Percentiles rank a stretch among this genome's conserved stretches.
Evolutionary conservation across 192 early-diverging fungal genomes (phyloP).

Genomic region (Backusella circina): DNA sequence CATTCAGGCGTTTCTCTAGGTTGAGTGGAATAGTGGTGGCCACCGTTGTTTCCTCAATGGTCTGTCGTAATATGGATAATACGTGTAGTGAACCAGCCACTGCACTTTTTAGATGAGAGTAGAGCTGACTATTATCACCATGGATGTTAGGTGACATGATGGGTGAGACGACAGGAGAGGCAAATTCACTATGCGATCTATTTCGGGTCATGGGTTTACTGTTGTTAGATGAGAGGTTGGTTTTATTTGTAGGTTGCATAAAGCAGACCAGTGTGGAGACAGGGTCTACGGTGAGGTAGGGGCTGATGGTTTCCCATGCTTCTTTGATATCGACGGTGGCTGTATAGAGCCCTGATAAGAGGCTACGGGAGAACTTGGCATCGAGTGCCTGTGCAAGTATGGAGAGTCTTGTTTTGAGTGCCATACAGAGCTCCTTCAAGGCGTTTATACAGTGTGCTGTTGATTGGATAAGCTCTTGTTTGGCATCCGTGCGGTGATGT

Average conservation of each 20-base stretch:
- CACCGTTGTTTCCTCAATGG: slow-evolving; percentile 3
- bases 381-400: slow-evolving; percentile 16
- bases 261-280: background rate
- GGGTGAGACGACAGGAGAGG: background rate
- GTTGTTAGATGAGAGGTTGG: background rate
- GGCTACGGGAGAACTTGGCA: slow-evolving; percentile 14
- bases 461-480: background rate
- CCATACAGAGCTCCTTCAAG: slow-evolving; percentile 8
- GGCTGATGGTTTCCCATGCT: slow-evolving; percentile 19
- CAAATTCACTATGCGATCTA: slow-evolving; percentile 18
- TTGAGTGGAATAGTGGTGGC: background rate
- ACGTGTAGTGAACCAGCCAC: slow-evolving; percentile 22
- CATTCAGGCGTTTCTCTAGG: slow-evolving; percentile 11
- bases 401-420: slow-evolving; percentile 7
- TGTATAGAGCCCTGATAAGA: slow-evolving; percentile 19
- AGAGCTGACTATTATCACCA: slow-evolving; percentile 18
- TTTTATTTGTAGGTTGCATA: background rate
- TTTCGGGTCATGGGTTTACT: background rate
- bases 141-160: background rate
- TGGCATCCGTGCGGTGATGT: background rate
- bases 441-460: background rate
- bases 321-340: slow-evolving; percentile 23
- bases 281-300: background rate
- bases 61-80: background rate
- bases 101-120: slow-evolving; percentile 19